A percentile compares a stretch with the other conserved stretches of the same genome.
Conservation (phyloP, 2,329 filamentous ascomycete species). For the Pestalotiopsis sp. region DNA sequence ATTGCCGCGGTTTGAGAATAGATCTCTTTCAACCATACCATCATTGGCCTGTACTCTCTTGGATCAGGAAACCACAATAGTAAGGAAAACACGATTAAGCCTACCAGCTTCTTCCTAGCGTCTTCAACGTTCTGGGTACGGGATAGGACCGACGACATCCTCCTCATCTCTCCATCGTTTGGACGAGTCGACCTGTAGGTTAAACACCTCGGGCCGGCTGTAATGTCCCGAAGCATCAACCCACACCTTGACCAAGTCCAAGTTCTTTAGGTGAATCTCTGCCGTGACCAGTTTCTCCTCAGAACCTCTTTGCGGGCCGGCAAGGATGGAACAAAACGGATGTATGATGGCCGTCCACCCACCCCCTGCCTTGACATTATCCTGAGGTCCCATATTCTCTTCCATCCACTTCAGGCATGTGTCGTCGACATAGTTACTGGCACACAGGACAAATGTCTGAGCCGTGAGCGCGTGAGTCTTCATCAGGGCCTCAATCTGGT, state of each 20-base stretch:
- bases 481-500: conserved; percentile 50
- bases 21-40: neutral
- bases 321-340: conserved; percentile 30
- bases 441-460: conserved; percentile 45
- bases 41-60: neutral
- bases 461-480: conserved; percentile 46
- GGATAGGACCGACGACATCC: neutral
- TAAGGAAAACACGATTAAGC: no score
- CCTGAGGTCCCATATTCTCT: conserved; percentile 30
- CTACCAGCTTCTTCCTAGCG: neutral
- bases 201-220: conserved; percentile 30
- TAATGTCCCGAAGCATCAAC: conserved; percentile 32
- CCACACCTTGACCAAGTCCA: conserved; percentile 31
- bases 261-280: conserved; percentile 29
- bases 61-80: no score
- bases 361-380: conserved; percentile 28
- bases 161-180: conserved; percentile 9
- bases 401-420: conserved; percentile 41
- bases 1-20: neutral
- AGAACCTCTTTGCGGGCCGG: conserved; percentile 27
- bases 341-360: conserved; percentile 33
- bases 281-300: conserved; percentile 26
- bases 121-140: neutral
- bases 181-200: conserved; percentile 17
- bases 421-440: conserved; percentile 44